A percentile compares a stretch with the other conserved stretches of the same genome.
phyloP scores from a whole-genome alignment of 257 asterid species.

The Scutellaria barbata region DNA sequence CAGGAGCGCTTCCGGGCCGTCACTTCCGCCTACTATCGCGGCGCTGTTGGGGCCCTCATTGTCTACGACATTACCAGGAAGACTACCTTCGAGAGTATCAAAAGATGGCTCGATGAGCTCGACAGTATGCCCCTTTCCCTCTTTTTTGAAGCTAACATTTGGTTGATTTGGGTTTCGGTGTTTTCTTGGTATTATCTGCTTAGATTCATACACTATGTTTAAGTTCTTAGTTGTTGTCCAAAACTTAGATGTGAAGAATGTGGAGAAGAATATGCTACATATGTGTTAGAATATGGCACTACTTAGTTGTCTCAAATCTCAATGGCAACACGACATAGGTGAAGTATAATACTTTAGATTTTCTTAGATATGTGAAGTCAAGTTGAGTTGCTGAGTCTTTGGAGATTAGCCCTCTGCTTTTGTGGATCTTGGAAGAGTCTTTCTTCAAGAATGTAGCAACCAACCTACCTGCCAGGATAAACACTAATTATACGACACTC shows the following conservation, averaged over 20 bases:
- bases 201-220: constrained; percentile 13
- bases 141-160: background rate
- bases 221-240: background rate
- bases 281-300: background rate
- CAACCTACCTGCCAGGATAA: constrained; percentile 30
- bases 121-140: constrained; percentile 43
- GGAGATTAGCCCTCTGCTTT: background rate
- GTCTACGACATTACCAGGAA: constrained; percentile 66
- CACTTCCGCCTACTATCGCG: constrained; percentile 79
- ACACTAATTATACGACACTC: background rate
- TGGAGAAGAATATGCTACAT: background rate
- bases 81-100: constrained; percentile 58
- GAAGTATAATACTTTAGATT: background rate
- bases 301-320: constrained; percentile 19
- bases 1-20: constrained; percentile 78
- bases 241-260: background rate
- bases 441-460: background rate
- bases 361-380: constrained; percentile 5
- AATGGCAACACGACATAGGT: background rate
- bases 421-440: background rate
- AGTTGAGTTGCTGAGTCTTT: background rate
- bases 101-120: constrained; percentile 76
- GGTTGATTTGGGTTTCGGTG: background rate
- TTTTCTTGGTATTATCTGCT: background rate
- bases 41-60: constrained; percentile 74